Evolutionary conservation across 768 basidiomycete species (phyloP), one percentile per base, ranked within the genome.

Genomic region (Rhodotorula babjevae): DNA sequence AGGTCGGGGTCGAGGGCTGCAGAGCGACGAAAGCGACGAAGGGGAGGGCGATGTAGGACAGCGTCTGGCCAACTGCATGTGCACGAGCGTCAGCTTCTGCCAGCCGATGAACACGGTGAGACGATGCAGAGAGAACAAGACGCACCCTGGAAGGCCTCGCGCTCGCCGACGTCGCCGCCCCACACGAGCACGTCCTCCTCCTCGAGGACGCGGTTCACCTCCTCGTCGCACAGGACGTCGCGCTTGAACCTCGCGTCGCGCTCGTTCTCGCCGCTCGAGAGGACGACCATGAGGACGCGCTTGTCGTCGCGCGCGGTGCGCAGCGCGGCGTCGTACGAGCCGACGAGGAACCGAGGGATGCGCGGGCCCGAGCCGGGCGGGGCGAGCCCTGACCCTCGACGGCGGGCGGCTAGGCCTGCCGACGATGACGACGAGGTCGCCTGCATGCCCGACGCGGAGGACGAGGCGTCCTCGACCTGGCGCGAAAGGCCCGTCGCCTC

Each of bases 11-110:
- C 84, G 86, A 33, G 0, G 91, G 88, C 79, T 97, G 91, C 61
- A 96, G 86, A 2, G 93, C 89, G 61, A 96, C 80, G 81, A 97
- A 99, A 1, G 91, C 91, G 61, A 99, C 84, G 72, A 94, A 94
- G 0, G 95, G 96, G 78, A 90, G 96, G 0, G 93, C 92, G 2
- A 93, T 93, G 89, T 78, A 91, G 88, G 1, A 97, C 83, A 31
- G 82, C 78, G 57, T 79, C 18, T 79, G 78, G 61, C 29, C 71
- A 36, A 81, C 83, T 63, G 33, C 27, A 36, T 2, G 79, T 25
- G 73, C 53, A 56, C 46, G 33, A 40, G 23, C 33, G 42, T 44
- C 46, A 52, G 44, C 47, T 18, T 61, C 83, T 49, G 5, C 72
- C 52, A 40, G 49, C n/a, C n/a, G n/a, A n/a, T n/a, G n/a, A n/a